Percentiles rank a stretch among this genome's conserved stretches.
Conservation (phyloP, 1,284 basidiomycete species). For the Rhizoctonia solani region DNA sequence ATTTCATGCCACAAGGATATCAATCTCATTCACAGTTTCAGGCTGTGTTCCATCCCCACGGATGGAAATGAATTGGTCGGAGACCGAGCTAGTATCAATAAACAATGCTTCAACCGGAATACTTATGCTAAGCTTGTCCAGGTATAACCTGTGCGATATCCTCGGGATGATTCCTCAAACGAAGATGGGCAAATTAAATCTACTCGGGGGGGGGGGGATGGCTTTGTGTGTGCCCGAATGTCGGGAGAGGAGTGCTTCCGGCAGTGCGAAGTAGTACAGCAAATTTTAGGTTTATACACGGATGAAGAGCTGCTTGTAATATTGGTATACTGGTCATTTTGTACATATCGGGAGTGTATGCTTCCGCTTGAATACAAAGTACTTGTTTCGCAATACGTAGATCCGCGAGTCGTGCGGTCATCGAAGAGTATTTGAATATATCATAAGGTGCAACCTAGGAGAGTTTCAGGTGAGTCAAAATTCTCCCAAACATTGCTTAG, state of each 20-base stretch:
- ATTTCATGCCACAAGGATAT: constrained; percentile 1
- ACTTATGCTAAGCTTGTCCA: constrained; percentile 7
- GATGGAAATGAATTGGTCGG: neutral
- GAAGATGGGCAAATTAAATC: constrained; percentile 1
- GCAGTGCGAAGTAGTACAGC: neutral
- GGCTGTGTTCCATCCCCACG: neutral
- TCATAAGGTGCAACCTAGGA: constrained; percentile 15
- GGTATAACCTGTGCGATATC: too few species aligned
- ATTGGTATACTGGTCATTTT: constrained; percentile 2
- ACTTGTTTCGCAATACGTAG: neutral
- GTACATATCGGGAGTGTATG: neutral
- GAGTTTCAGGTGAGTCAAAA: neutral
- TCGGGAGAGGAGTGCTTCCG: too few species aligned
- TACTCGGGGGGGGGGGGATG: too few species aligned
- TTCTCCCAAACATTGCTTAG: neutral
- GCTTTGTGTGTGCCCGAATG: too few species aligned
- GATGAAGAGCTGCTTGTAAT: neutral
- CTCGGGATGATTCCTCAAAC: neutral
- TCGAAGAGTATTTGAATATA: neutral
- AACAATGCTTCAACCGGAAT: neutral
- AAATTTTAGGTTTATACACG: neutral
- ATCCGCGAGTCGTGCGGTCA: neutral
- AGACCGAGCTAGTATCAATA: neutral
- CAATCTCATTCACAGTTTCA: constrained; percentile 2
- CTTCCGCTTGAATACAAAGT: neutral